A percentile compares a stretch with the other conserved stretches of the same genome.
These are phyloP conservation scores for Fusarium falciforme DNA, from an alignment of 2,329 filamentous ascomycete genomes.

Conservation along the genomic window DNA sequence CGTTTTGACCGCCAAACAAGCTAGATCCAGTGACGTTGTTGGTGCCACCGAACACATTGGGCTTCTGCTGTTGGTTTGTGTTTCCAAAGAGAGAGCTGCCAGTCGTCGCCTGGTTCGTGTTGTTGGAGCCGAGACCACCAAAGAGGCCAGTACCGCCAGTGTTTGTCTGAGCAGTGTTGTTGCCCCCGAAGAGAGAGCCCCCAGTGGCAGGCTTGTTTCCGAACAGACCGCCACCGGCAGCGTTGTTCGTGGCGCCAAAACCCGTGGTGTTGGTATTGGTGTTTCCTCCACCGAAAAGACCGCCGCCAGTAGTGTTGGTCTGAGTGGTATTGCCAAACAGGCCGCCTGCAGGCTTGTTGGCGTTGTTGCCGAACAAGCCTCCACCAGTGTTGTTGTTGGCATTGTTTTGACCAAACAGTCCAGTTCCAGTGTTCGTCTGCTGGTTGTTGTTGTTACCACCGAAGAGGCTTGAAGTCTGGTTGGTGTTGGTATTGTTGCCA, in stretches of 20 bases:
- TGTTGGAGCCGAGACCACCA: constrained; percentile 52
- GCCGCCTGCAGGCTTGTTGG: constrained; percentile 27
- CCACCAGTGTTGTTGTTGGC: neutral
- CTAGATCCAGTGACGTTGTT: constrained; percentile 59
- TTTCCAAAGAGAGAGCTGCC: constrained; percentile 64
- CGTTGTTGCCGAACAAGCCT: constrained; percentile 42
- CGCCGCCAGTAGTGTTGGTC: neutral
- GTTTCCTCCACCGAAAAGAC: neutral
- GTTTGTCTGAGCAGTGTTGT: constrained; percentile 48
- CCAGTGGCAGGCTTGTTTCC: constrained; percentile 52
- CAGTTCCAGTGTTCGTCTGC: neutral
- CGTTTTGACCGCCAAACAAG: constrained; percentile 65
- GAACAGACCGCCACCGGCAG: constrained; percentile 52
- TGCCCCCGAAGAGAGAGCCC: constrained; percentile 55
- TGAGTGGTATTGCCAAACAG: neutral
- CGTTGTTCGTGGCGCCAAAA: constrained; percentile 48
- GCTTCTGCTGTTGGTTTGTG: constrained; percentile 52
- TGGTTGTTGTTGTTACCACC: neutral
- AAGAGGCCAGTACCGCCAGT: constrained; percentile 58
- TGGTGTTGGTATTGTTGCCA: constrained; percentile 53
- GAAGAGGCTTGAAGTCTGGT: neutral
- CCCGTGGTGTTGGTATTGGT: constrained; percentile 43
- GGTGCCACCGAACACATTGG: constrained; percentile 64
- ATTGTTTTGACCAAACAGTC: neutral
- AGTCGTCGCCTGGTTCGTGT: constrained; percentile 52